Evolutionary conservation across 495 filamentous ascomycete species (phyloP), one percentile per base, ranked within the genome.

Genomic region (Glutinoglossum americanum): DNA sequence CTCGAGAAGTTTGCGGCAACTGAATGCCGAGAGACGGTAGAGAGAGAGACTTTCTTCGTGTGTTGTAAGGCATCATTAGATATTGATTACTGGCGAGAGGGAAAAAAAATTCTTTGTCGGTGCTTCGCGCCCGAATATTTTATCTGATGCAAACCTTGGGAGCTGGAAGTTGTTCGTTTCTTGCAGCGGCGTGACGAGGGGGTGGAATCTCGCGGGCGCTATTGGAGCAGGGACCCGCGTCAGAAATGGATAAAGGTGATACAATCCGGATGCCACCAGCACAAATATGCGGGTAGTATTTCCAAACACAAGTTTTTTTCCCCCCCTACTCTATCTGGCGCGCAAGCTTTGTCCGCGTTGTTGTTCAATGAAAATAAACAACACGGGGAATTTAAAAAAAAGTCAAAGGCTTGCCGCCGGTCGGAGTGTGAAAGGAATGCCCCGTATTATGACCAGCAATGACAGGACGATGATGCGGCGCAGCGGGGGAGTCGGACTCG

Each of bases 11-110:
- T 65, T 83, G 82, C 53, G 89, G 92, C 51, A 98, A 72, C 64
- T 90, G 87, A 61, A 97, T 94, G 66, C 92, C 92, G 62, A 97
- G 78, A 59, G 87, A 89, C 23, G 88, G 85, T 62, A 98, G 75
- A 32, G 92, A 98, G 65, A 98, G 71, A 66, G 89, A 94, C 73
- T 97, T 98, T 70, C 92, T 83, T 71, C 92, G 84, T 60, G 92
- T 98, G 70, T 98, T 95, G 78, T 96, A 96, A 61, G 88, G 87
- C 88, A 94, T 94, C 63, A 60, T 79, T 67, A 23, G n/a, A 3
- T 51, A 19, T 51, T 23, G 47, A 26, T 51, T n/a, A n/a, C 32
- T 10, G 21, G 3, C 47, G 47, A 51, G 6, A 51, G 4, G 26
- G 21, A 23, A 15, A 41, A 17, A 9, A 41, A 41, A 35, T 41